Percentiles rank a stretch among this genome's conserved stretches.
Conservation (phyloP, 305 asterid genomes). For the Rubia occidens region DNA sequence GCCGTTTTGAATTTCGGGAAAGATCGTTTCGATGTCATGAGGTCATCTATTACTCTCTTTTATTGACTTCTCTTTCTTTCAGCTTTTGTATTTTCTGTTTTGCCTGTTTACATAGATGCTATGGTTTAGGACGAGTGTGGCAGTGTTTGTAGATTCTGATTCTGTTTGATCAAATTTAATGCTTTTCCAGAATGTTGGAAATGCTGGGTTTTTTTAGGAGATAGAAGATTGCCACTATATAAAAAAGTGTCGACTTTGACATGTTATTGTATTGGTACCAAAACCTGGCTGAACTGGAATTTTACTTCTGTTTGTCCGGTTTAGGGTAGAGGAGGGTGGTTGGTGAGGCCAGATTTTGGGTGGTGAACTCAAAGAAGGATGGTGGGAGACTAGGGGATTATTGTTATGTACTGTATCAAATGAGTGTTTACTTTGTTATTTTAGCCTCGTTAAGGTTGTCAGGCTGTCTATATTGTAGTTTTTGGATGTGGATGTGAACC, state of each 20-base stretch:
- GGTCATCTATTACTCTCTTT: constrained; percentile 28
- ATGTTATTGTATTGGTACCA: background rate
- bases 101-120: background rate
- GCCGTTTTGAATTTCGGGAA: constrained; percentile 75
- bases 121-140: background rate
- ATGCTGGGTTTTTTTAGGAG: background rate
- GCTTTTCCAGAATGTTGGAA: background rate
- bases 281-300: background rate
- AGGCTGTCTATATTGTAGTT: background rate
- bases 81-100: background rate
- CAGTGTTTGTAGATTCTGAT: background rate
- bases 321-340: background rate
- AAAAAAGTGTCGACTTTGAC: background rate
- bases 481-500: background rate
- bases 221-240: background rate
- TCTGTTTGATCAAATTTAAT: background rate
- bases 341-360: background rate
- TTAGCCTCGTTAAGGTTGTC: background rate
- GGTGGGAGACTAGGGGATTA: background rate
- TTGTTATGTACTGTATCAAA: background rate
- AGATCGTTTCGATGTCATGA: constrained; percentile 79
- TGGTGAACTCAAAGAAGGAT: background rate
- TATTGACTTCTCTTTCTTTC: background rate
- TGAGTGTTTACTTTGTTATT: background rate
- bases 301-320: background rate